Evolutionary conservation across 306 rosid species (phyloP).

Genomic region (Bauhinia variegata): DNA sequence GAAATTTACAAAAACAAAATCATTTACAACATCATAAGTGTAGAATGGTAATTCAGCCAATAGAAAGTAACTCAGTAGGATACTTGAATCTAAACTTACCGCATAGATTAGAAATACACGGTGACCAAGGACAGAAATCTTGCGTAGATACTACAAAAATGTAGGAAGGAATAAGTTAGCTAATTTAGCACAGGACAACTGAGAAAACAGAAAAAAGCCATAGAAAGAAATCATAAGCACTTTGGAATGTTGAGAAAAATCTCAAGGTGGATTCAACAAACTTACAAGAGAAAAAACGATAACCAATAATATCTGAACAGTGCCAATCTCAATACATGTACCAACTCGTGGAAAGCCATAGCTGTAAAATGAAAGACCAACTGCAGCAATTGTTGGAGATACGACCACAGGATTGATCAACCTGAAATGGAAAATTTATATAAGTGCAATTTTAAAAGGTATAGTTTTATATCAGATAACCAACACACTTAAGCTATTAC

Average conservation of each 20-base stretch:
- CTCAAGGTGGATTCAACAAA: conserved; percentile 32
- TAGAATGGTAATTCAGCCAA: conserved; percentile 19
- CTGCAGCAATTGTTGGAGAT: conserved; percentile 98
- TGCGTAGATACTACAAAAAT: conserved; percentile 82
- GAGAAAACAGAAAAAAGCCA: background rate
- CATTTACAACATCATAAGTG: conserved; percentile 7
- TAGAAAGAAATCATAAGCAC: background rate
- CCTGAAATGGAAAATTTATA: conserved; percentile 56
- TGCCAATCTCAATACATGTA: conserved; percentile 94
- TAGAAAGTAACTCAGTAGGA: conserved; percentile 14
- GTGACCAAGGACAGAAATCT: conserved; percentile 92
- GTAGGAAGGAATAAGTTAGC: conserved; percentile 27
- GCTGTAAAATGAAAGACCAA: conserved; percentile 95
- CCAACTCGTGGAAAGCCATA: conserved; percentile 94
- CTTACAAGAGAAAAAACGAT: conserved; percentile 92
- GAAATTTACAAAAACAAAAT: conserved; percentile 33
- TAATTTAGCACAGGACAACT: conserved; percentile 21
- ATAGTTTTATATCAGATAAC: conserved; percentile 8
- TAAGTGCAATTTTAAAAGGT: background rate
- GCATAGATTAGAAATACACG: conserved; percentile 92
- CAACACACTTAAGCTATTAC: conserved; percentile 7
- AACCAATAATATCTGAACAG: conserved; percentile 83
- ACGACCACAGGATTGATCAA: conserved; percentile 96
- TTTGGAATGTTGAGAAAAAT: conserved; percentile 6
- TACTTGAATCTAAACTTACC: conserved; percentile 53